phyloP scores from a whole-genome alignment of 176 grass and related monocot genomes.

The sorghum (Sorghum bicolor) region Sorghum_bicolor_NCBIv3 NC_012879.2:52586501-52587000 shows the following conservation, averaged over 20 bases:
- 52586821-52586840: conserved; percentile 74
- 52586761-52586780: conserved; percentile 14
- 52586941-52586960: conserved; percentile 90
- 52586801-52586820: conserved; percentile 53
- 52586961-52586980: conserved; percentile 94
- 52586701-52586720: not conserved
- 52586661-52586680: not conserved
- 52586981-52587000: conserved; percentile 95
- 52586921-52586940: conserved; percentile 99
- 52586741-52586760: not conserved
- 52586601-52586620: conserved; percentile 20
- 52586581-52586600: not conserved
- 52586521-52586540: not conserved
- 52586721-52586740: not conserved
- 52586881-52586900: conserved; percentile 97
- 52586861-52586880: conserved; percentile 93
- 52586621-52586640: not conserved
- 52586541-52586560: not conserved
- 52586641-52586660: not conserved
- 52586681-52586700: not conserved
- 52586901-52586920: conserved; percentile 98
- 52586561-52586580: conserved; percentile 9
- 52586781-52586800: not conserved
- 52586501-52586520: not conserved
- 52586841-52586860: conserved; percentile 94